These are phyloP conservation scores for Trichothecium roseum DNA, from an alignment of 2,329 filamentous ascomycete genomes.

Conservation along the genomic window DNA sequence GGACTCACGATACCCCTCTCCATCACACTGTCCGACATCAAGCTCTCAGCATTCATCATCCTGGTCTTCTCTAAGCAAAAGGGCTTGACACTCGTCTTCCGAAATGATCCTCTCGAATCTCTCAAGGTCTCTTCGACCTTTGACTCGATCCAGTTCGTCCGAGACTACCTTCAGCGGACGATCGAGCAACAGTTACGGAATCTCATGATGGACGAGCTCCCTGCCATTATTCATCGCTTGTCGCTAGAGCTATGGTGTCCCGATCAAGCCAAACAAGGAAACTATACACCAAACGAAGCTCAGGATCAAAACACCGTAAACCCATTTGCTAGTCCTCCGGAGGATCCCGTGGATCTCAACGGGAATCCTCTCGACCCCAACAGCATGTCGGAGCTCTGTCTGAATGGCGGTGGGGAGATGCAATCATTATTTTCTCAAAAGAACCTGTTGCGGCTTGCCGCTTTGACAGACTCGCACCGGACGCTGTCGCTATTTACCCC, in stretches of 20 bases:
- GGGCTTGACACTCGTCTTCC: slow-evolving; percentile 89
- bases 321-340: slow-evolving; percentile 69
- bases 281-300: slow-evolving; percentile 32
- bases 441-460: slow-evolving; percentile 74
- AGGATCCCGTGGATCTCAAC: slow-evolving; percentile 72
- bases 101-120: slow-evolving; percentile 95
- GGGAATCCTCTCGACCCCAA: slow-evolving; percentile 68
- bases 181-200: slow-evolving; percentile 90
- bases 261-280: slow-evolving; percentile 53
- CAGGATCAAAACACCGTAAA: slow-evolving; percentile 59
- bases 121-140: slow-evolving; percentile 98
- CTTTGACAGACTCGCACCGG: slow-evolving; percentile 77
- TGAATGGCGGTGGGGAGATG: slow-evolving; percentile 71
- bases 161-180: slow-evolving; percentile 90
- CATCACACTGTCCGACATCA: slow-evolving; percentile 92
- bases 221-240: slow-evolving; percentile 88
- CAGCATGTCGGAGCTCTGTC: slow-evolving; percentile 64
- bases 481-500: slow-evolving; percentile 89
- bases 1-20: slow-evolving; percentile 95
- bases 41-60: slow-evolving; percentile 93
- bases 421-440: slow-evolving; percentile 93
- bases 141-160: slow-evolving; percentile 96
- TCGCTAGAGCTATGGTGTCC: slow-evolving; percentile 85
- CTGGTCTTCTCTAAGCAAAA: slow-evolving; percentile 97
- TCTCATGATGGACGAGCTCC: slow-evolving; percentile 95